phyloP scores from a whole-genome alignment of 2,329 filamentous ascomycete genomes.

The Calonectria crousiana region DNA sequence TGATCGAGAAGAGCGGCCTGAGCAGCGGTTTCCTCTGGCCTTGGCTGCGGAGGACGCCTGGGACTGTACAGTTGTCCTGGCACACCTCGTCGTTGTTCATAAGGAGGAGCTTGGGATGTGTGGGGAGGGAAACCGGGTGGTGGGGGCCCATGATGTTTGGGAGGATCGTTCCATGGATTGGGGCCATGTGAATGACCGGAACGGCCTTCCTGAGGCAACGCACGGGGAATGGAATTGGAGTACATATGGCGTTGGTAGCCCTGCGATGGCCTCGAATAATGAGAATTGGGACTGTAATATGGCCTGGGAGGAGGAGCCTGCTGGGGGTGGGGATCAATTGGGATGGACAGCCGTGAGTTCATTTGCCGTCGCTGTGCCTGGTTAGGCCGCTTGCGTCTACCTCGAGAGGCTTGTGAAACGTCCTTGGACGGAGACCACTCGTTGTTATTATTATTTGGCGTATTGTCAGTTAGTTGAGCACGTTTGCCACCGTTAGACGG shows the following conservation, averaged over 20 bases:
- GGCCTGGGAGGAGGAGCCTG: slow-evolving; percentile 44
- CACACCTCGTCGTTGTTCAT: slow-evolving; percentile 28
- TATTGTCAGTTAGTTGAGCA: not conserved
- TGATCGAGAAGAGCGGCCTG: slow-evolving; percentile 64
- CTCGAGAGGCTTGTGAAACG: slow-evolving; percentile 41
- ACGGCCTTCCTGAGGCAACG: slow-evolving; percentile 25
- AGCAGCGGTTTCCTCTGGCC: slow-evolving; percentile 59
- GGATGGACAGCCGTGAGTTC: slow-evolving; percentile 69
- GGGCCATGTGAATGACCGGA: slow-evolving; percentile 31
- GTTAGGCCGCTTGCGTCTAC: slow-evolving; percentile 66
- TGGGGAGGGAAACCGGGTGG: slow-evolving; percentile 16
- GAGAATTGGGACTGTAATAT: slow-evolving; percentile 46
- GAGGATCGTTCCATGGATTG: slow-evolving; percentile 38
- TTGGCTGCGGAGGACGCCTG: slow-evolving; percentile 46
- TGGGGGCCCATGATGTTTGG: slow-evolving; percentile 39
- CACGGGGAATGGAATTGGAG: slow-evolving; percentile 38
- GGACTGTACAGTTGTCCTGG: slow-evolving; percentile 36
- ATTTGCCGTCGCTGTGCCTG: slow-evolving; percentile 74
- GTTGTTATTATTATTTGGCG: not conserved
- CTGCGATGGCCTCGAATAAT: slow-evolving; percentile 41
- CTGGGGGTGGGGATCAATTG: slow-evolving; percentile 62
- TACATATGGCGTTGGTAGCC: slow-evolving; percentile 40
- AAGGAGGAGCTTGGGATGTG: slow-evolving; percentile 10
- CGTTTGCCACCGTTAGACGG: not conserved
- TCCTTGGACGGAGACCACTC: slow-evolving; percentile 18